Percentiles rank a stretch among this genome's conserved stretches.
Conservation (phyloP, 129 eudicot genomes). For the Flaveria ramosissima region DNA sequence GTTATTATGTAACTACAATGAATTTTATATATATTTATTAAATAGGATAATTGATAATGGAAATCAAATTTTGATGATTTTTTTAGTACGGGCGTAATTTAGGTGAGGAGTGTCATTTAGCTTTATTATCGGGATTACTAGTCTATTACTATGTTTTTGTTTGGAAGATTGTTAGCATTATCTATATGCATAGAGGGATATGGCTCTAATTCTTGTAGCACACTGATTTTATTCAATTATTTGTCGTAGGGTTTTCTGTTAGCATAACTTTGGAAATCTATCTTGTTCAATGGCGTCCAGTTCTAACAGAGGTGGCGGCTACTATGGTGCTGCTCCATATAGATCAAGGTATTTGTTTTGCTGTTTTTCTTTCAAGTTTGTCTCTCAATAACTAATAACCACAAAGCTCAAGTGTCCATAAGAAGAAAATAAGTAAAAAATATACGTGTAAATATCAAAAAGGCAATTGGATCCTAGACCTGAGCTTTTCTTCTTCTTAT, state of each 20-base stretch:
- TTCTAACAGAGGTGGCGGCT: constrained; percentile 51
- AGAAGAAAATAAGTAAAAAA: neutral
- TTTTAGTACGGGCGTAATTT: neutral
- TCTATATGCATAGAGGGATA: neutral
- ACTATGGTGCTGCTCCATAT: constrained; percentile 65
- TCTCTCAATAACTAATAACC: neutral
- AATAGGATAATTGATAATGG: neutral
- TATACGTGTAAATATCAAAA: neutral
- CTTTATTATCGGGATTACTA: neutral
- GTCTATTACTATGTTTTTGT: constrained; percentile 1
- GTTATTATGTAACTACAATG: neutral
- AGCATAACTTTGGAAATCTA: constrained; percentile 14
- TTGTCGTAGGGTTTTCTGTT: constrained; percentile 26
- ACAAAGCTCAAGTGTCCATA: neutral
- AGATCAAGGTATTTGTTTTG: constrained; percentile 63
- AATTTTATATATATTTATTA: neutral
- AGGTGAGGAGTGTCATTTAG: neutral
- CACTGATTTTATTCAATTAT: constrained; percentile 7
- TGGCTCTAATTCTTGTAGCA: neutral
- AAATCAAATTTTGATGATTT: neutral
- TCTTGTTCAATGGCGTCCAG: constrained; percentile 46
- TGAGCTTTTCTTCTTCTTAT: constrained; percentile 10
- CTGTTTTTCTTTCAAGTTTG: neutral
- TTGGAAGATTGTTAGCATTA: neutral
- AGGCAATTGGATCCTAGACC: neutral